phyloP scores from a whole-genome alignment of 2,329 filamentous ascomycete species.

The Beauveria sp. region DNA sequence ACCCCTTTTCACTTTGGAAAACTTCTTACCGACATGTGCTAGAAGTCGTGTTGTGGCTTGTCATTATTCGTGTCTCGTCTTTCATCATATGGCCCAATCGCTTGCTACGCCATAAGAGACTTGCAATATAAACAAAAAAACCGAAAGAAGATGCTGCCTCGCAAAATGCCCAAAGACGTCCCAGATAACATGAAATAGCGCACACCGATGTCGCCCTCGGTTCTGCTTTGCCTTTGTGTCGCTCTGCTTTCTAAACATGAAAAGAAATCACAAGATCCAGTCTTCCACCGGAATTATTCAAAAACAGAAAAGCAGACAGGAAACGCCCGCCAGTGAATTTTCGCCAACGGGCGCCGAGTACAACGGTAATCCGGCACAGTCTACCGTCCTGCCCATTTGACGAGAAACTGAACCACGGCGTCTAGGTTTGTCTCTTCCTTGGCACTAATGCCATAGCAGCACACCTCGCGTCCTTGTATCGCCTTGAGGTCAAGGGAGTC shows the following conservation, averaged over 20 bases:
- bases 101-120: slow-evolving; percentile 9
- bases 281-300: slow-evolving; percentile 5
- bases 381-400: slow-evolving; percentile 74
- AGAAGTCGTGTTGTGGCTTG: not conserved
- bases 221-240: slow-evolving; percentile 12
- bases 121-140: slow-evolving; percentile 2
- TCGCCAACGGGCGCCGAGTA: not conserved
- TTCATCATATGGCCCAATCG: slow-evolving; percentile 6
- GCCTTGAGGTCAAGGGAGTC: slow-evolving; percentile 83
- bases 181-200: slow-evolving; percentile 12
- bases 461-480: slow-evolving; percentile 88
- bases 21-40: not conserved
- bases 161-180: slow-evolving; percentile 9
- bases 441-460: slow-evolving; percentile 96
- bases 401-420: slow-evolving; percentile 92
- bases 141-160: not conserved
- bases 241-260: slow-evolving; percentile 10
- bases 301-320: slow-evolving; percentile 1
- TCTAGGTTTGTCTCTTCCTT: slow-evolving; percentile 99
- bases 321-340: not conserved
- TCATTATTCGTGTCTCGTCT: slow-evolving; percentile 13
- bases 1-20: not conserved
- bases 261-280: slow-evolving; percentile 2
- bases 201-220: slow-evolving; percentile 12
- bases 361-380: not conserved